Evolutionary conservation across 2,329 filamentous ascomycete genomes (phyloP).

Genomic region (Colletotrichum zoysiae): DNA sequence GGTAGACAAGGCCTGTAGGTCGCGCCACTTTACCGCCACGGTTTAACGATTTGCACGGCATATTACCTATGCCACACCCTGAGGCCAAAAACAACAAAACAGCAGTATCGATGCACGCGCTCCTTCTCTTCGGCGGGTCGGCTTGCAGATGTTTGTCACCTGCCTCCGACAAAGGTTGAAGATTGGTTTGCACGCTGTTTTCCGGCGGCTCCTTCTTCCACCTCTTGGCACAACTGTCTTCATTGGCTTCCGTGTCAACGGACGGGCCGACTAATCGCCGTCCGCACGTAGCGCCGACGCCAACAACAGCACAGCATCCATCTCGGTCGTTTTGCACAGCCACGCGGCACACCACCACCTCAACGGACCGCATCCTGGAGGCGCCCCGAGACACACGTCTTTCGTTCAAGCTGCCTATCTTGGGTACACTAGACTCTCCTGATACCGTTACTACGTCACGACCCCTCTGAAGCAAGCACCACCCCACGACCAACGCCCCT

Average conservation of each 20-base stretch:
- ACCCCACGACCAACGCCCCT: neutral
- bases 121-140: too few species aligned
- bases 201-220: neutral
- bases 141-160: neutral
- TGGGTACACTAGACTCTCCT: neutral
- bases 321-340: slow-evolving; percentile 34
- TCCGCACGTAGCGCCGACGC: slow-evolving; percentile 4
- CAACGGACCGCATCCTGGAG: slow-evolving; percentile 27
- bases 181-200: neutral
- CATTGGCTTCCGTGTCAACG: neutral
- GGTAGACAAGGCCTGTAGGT: slow-evolving; percentile 7
- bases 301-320: slow-evolving; percentile 9
- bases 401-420: neutral
- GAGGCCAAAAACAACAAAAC: slow-evolving; percentile 7
- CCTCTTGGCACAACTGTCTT: neutral
- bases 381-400: slow-evolving; percentile 31
- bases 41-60: slow-evolving; percentile 1
- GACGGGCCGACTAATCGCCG: slow-evolving; percentile 39
- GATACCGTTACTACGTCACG: slow-evolving; percentile 39
- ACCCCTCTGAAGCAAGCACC: slow-evolving; percentile 5
- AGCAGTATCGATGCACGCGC: neutral
- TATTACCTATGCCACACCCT: neutral
- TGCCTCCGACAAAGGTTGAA: too few species aligned
- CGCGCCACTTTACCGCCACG: slow-evolving; percentile 18
- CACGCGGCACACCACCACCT: slow-evolving; percentile 29